Base-by-base conservation (phyloP, 495 filamentous ascomycete genomes). In the Penicillium ucsense region DNA sequence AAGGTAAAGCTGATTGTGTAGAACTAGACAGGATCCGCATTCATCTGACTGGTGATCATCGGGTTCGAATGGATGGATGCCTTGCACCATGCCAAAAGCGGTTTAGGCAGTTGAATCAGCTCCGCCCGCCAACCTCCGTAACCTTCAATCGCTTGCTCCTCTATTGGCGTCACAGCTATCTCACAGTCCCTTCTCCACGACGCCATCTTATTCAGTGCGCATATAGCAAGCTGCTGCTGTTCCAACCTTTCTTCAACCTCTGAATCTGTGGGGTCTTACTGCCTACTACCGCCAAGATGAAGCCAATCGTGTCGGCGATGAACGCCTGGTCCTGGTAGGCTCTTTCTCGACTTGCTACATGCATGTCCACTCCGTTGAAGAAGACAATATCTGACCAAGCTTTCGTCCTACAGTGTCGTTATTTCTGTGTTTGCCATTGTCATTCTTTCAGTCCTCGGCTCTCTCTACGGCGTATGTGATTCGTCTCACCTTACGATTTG, bases 271-370 rank as follows among this genome's bases (percentile, higher is more conserved):
- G 11, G 41, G 6, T 8, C 38, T 31, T 35, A 45, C 42, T 27
- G 11, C 41, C 8, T 37, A 31, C 33, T 32, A 41, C 34, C 54
- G 51, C 66, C 76, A 84, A 55, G 55, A 94, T 94, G 88, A 94
- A 95, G 82, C 89, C 89, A 46, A 71, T 95, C 60, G 85, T 95
- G 41, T 84, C 86, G 53, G 80, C 86, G 47, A 72, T 92, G 74
- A 89, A 94, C 72, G 89, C 89, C 62, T 95, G 89, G 88, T 87
- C 83, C 70, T 94, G 89, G 89, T 94, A 73, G 10, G 49, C 37
- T 31, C 34, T 46, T 20, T 35, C 49, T 64, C 44, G 38, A 11
- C 27, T 36, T 20, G 20, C 38, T 8, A 31, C 28, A 36, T 8
- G 37, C 33, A 8, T 10, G 37, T 20, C 31, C 9, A 8, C 28